phyloP scores from a whole-genome alignment of 2,329 filamentous ascomycete species.

The Aureobasidium sp. region DNA sequence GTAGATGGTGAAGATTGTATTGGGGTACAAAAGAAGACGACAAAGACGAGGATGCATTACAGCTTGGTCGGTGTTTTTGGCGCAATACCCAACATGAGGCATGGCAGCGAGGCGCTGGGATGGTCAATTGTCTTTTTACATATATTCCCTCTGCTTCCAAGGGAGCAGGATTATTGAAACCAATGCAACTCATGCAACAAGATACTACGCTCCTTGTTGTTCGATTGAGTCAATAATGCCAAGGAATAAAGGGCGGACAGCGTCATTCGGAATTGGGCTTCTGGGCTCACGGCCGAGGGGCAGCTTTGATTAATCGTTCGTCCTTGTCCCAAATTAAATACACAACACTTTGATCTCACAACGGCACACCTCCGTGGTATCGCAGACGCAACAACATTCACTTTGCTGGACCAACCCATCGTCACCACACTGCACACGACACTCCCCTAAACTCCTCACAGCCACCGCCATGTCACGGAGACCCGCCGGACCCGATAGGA shows the following conservation, averaged over 20 bases:
- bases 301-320: slow-evolving; percentile 3
- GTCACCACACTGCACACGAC: neutral
- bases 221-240: neutral
- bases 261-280: neutral
- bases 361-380: neutral
- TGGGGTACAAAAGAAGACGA: slow-evolving; percentile 6
- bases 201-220: neutral
- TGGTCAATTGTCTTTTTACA: slow-evolving; percentile 1
- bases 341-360: neutral
- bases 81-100: slow-evolving; percentile 6
- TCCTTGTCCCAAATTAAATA: neutral
- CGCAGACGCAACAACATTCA: neutral
- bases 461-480: slow-evolving; percentile 62
- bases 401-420: neutral
- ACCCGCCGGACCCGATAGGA: slow-evolving; percentile 73
- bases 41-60: neutral
- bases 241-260: neutral
- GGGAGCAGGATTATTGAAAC: neutral
- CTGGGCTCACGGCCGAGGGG: neutral
- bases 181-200: neutral
- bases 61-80: slow-evolving; percentile 9
- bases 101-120: slow-evolving; percentile 13
- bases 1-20: slow-evolving; percentile 13
- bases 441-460: neutral
- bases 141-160: neutral